A percentile compares a stretch with the other conserved stretches of the same genome.
Conservation (phyloP, 148 eudicot species). For the Chenopodium suecicum region DNA sequence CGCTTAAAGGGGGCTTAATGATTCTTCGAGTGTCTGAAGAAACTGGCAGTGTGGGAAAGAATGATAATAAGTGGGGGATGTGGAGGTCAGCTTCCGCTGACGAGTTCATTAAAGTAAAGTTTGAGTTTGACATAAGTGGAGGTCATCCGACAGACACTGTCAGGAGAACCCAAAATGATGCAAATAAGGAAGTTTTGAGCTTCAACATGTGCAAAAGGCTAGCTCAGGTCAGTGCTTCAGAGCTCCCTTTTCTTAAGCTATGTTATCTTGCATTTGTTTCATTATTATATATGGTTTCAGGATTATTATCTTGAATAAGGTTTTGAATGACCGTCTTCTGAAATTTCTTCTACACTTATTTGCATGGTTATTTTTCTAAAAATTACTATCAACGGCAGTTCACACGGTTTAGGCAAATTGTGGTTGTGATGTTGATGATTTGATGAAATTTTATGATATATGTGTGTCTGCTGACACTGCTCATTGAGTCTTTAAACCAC, state of each 20-base stretch:
- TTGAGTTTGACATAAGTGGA: conserved; percentile 60
- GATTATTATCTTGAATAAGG: not conserved
- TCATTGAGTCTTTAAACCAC: not conserved
- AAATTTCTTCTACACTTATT: not conserved
- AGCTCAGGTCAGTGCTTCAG: conserved; percentile 60
- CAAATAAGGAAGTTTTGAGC: conserved; percentile 69
- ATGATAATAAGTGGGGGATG: conserved; percentile 58
- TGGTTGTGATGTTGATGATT: not conserved
- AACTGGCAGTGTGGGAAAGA: conserved; percentile 49
- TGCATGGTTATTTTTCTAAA: not conserved
- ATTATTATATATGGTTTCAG: not conserved
- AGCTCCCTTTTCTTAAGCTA: not conserved
- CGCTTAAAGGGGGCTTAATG: conserved; percentile 48
- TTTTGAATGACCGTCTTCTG: not conserved
- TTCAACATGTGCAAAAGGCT: conserved; percentile 78
- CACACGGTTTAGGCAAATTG: not conserved
- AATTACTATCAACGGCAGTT: not conserved
- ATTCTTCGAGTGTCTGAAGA: conserved; percentile 53
- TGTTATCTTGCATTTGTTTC: not conserved
- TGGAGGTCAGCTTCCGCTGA: conserved; percentile 51
- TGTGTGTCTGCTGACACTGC: not conserved
- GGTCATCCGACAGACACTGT: conserved; percentile 29
- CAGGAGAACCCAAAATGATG: conserved; percentile 33
- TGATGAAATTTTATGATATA: not conserved
- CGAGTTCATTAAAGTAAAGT: conserved; percentile 49